A percentile compares a stretch with the other conserved stretches of the same genome.
phyloP scores from a whole-genome alignment of 2,329 filamentous ascomycete species.

The Gliomastix tumulicola region DNA sequence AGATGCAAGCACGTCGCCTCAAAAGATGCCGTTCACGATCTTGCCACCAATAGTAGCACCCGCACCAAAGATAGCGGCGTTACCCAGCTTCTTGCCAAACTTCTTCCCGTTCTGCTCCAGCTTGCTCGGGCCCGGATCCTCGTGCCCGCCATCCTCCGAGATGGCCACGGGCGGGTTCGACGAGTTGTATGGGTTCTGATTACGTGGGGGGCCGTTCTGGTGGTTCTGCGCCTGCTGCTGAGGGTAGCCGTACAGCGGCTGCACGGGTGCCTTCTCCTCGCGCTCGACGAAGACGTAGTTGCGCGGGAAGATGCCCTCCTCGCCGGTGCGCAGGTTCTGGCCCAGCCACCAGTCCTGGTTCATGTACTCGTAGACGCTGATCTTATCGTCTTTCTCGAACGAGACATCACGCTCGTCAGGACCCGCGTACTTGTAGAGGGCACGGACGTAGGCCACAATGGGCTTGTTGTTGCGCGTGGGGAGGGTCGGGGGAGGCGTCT shows the following conservation, averaged over 20 bases:
- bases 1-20: no score
- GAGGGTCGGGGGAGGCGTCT: slow-evolving; percentile 35
- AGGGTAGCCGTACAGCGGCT: slow-evolving; percentile 31
- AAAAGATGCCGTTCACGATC: slow-evolving; percentile 87
- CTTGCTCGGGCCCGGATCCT: slow-evolving; percentile 50
- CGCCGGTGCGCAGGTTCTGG: slow-evolving; percentile 71
- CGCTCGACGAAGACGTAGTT: slow-evolving; percentile 76
- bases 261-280: slow-evolving; percentile 38
- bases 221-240: slow-evolving; percentile 21
- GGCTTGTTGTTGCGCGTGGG: slow-evolving; percentile 38
- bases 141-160: slow-evolving; percentile 40
- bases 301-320: slow-evolving; percentile 91
- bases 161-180: slow-evolving; percentile 72
- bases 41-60: slow-evolving; percentile 87
- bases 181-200: slow-evolving; percentile 58
- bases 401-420: slow-evolving; percentile 75
- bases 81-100: slow-evolving; percentile 85
- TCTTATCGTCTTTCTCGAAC: slow-evolving; percentile 71
- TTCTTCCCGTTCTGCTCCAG: slow-evolving; percentile 78
- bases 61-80: slow-evolving; percentile 81
- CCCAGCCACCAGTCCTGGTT: slow-evolving; percentile 98
- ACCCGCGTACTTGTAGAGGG: slow-evolving; percentile 77
- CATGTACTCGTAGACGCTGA: slow-evolving; percentile 85
- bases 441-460: slow-evolving; percentile 66
- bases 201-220: slow-evolving; percentile 30